Evolutionary conservation across 495 filamentous ascomycete species (phyloP), one percentile per base, ranked within the genome.

Genomic region (Ramalina intermedia): DNA sequence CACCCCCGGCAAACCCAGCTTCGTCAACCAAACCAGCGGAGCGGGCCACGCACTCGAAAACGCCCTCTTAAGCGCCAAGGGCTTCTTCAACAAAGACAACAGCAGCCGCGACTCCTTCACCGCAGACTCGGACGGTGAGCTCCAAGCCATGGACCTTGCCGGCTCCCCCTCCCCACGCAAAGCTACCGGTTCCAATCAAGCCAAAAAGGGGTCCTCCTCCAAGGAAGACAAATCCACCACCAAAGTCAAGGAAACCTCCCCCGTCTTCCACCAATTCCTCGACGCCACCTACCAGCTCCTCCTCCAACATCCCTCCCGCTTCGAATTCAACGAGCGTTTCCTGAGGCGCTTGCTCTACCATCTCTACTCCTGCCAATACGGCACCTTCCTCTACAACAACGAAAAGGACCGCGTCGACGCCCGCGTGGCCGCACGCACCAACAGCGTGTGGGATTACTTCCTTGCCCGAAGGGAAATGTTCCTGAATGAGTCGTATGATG

Each of bases 271-370:
- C 57, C 93, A 99, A 61, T 99, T 96, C 63, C 79, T 99, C 9
- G 93, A 99, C 58, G 85, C 87, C 17, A 87, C 87, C 4, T 96
- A 89, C 54, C 93, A 99, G 56, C 71, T 99, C 8, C 70, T 94
- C 13, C 69, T 82, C 46, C 93, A 96, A 56, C 69, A 94, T 55
- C 90, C 91, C 0, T 85, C 79, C 24, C 77, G 91, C 1, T 99
- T 99, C 59, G 90, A 99, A 58, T 99, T 89, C 67, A 96, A 94
- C 53, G 93, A 96, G 59, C 80, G 90, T 1, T 96, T 99, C 61
- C 72, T 99, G 9, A 77, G 88, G 4, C 79, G 93, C 9, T 65
- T 99, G 4, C 72, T 96, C 5, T 99, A 96, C 58, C 93, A 99
- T 58, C 76, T 94, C 1, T 91, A 96, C 56, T 87, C 88, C 3